Evolutionary conservation across 768 basidiomycete genomes (phyloP).

Genomic region (Pulveroboletus sp.): DNA sequence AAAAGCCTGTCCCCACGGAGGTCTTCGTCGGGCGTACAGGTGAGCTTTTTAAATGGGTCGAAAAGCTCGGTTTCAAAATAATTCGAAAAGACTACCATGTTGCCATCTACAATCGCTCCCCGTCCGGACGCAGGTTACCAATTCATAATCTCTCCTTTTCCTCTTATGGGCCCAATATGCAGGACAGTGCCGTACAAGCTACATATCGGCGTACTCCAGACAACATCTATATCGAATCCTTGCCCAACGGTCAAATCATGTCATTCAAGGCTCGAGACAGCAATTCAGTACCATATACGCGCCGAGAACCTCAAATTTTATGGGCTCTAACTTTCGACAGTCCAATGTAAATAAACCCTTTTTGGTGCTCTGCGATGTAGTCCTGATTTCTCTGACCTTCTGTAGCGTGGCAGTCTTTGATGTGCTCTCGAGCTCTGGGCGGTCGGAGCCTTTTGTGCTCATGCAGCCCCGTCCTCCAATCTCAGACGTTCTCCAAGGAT

Average conservation of each 20-base stretch:
- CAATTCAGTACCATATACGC: conserved; percentile 24
- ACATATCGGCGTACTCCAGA: conserved; percentile 75
- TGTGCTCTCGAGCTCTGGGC: conserved; percentile 47
- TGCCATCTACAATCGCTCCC: conserved; percentile 62
- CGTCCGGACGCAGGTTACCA: conserved; percentile 36
- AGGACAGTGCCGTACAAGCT: conserved; percentile 68
- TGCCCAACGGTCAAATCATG: conserved; percentile 74
- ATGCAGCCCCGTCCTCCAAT: conserved; percentile 81
- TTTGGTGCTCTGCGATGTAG: background rate
- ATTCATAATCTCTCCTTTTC: conserved; percentile 87
- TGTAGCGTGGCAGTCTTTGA: conserved; percentile 80
- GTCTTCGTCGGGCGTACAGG: conserved; percentile 66
- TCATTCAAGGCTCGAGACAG: conserved; percentile 52
- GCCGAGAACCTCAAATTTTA: conserved; percentile 37
- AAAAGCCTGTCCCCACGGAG: conserved; percentile 33
- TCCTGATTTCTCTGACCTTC: background rate
- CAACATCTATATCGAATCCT: conserved; percentile 72
- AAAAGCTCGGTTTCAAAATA: conserved; percentile 2
- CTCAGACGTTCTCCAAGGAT: conserved; percentile 60
- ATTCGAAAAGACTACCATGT: conserved; percentile 75
- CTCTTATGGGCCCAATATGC: conserved; percentile 88
- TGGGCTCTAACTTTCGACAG: conserved; percentile 59
- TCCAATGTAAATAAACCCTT: conserved; percentile 55
- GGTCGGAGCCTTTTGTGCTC: conserved; percentile 68
- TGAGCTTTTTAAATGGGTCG: conserved; percentile 27